These are phyloP conservation scores for Aspergillus neotritici DNA, from an alignment of 2,329 filamentous ascomycete genomes.

Conservation along the genomic window DNA sequence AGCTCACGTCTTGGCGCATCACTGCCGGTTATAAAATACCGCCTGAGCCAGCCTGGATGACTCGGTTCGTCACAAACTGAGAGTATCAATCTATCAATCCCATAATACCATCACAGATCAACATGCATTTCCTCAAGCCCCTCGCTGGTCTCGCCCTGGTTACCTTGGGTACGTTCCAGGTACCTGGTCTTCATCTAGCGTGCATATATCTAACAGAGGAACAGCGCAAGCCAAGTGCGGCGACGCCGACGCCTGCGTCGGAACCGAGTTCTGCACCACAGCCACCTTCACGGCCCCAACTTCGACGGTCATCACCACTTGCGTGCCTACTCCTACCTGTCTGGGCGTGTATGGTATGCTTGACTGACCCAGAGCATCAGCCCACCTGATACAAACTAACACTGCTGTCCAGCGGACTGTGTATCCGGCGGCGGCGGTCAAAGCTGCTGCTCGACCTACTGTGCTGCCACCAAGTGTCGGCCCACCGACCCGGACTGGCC, in stretches of 20 bases:
- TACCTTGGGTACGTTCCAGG: too few relatives aligned
- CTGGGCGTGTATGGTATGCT: slow-evolving; percentile 21
- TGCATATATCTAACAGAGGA: not conserved
- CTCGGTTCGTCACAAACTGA: too few relatives aligned
- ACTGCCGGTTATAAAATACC: too few relatives aligned
- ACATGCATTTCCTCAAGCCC: too few relatives aligned
- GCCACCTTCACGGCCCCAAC: slow-evolving; percentile 15
- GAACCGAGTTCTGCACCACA: slow-evolving; percentile 20
- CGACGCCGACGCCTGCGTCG: slow-evolving; percentile 13
- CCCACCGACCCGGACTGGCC: slow-evolving; percentile 26
- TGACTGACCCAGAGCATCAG: too few relatives aligned
- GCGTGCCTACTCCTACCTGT: slow-evolving; percentile 21
- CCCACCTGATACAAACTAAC: not conserved
- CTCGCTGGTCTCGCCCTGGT: too few relatives aligned
- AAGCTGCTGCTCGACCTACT: slow-evolving; percentile 26
- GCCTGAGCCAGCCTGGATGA: too few relatives aligned
- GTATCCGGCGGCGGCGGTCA: slow-evolving; percentile 13
- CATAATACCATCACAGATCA: too few relatives aligned
- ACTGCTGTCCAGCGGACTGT: slow-evolving; percentile 11
- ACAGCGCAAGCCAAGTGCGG: slow-evolving; percentile 9
- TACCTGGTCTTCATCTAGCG: too few relatives aligned
- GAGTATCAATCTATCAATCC: too few relatives aligned
- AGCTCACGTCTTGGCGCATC: too few relatives aligned
- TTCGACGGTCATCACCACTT: slow-evolving; percentile 19
- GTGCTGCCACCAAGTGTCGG: slow-evolving; percentile 25